Conservation (phyloP, 495 filamentous ascomycete species). For the Staphylotrichum longicolle region DNA sequence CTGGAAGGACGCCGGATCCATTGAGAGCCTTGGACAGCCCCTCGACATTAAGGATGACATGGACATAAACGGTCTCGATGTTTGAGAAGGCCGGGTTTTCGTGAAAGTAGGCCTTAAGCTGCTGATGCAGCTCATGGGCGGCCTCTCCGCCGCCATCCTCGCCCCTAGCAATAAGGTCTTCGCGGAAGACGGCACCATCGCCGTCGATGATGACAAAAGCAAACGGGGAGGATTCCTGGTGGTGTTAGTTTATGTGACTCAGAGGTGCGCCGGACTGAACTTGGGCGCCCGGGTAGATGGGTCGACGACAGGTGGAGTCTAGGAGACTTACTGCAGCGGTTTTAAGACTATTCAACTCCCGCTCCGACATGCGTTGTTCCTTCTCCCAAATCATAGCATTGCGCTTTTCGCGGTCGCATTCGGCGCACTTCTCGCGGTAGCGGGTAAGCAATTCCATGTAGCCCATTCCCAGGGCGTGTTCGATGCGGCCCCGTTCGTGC, state of each 20-base stretch:
- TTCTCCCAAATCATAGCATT: conserved; percentile 30
- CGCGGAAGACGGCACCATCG: conserved; percentile 35
- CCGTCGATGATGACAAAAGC: conserved; percentile 37
- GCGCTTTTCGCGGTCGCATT: conserved; percentile 29
- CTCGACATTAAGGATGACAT: conserved; percentile 34
- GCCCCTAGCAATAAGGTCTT: conserved; percentile 31
- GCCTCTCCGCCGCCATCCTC: conserved; percentile 34
- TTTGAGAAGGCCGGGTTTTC: conserved; percentile 13
- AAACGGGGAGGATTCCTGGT: conserved; percentile 30
- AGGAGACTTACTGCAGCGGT: conserved; percentile 19
- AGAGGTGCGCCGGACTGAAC: neutral
- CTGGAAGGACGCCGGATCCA: conserved; percentile 20
- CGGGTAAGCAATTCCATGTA: conserved; percentile 22
- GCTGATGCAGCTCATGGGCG: conserved; percentile 29
- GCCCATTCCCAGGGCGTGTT: conserved; percentile 7
- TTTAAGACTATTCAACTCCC: conserved; percentile 26
- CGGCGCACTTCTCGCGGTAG: conserved; percentile 23
- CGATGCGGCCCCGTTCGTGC: conserved; percentile 7
- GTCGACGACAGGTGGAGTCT: neutral
- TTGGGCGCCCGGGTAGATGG: too few species aligned
- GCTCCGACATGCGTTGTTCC: conserved; percentile 25
- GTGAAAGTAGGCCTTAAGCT: conserved; percentile 26
- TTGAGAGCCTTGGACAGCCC: conserved; percentile 28
- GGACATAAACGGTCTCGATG: conserved; percentile 32
- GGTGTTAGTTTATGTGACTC: neutral